These are phyloP conservation scores for Dactylellina sp. DNA, from an alignment of 2,329 filamentous ascomycete genomes.

Conservation along the genomic window DNA sequence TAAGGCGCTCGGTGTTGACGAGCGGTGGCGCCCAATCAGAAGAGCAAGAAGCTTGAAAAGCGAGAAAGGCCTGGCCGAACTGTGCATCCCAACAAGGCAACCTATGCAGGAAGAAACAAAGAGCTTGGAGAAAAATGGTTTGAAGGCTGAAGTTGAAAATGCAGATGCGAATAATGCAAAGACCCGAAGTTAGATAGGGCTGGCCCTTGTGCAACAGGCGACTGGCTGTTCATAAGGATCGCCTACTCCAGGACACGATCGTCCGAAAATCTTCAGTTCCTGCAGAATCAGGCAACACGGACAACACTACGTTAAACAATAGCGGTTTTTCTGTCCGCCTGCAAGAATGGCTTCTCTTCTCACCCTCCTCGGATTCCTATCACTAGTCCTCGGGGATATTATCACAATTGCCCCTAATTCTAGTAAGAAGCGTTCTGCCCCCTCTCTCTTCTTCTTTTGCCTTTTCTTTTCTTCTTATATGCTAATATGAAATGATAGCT, in stretches of 20 bases:
- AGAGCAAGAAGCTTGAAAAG: constrained; percentile 3
- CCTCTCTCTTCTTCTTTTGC: too few relatives aligned
- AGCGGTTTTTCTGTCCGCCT: too few relatives aligned
- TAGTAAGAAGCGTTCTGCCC: constrained; percentile 11
- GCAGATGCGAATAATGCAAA: too few relatives aligned
- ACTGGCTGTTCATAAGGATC: constrained; percentile 26
- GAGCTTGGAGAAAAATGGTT: background rate
- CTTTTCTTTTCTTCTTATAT: too few relatives aligned
- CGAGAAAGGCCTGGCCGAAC: constrained; percentile 20
- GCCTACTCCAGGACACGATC: background rate
- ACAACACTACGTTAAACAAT: too few relatives aligned
- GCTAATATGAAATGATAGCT: too few relatives aligned
- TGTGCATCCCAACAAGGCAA: constrained; percentile 26
- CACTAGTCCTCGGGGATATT: background rate
- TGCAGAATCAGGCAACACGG: background rate
- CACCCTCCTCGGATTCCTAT: constrained; percentile 1
- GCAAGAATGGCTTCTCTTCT: background rate
- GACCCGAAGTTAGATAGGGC: too few relatives aligned
- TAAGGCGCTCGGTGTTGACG: background rate
- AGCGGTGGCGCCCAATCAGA: constrained; percentile 39
- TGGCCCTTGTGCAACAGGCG: background rate
- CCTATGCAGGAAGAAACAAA: constrained; percentile 4
- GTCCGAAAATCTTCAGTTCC: background rate
- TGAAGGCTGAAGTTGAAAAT: constrained; percentile 12
- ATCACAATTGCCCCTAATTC: constrained; percentile 24